Conservation (phyloP, 345 rosid species). For the Gossypium ekmanianum region DNA sequence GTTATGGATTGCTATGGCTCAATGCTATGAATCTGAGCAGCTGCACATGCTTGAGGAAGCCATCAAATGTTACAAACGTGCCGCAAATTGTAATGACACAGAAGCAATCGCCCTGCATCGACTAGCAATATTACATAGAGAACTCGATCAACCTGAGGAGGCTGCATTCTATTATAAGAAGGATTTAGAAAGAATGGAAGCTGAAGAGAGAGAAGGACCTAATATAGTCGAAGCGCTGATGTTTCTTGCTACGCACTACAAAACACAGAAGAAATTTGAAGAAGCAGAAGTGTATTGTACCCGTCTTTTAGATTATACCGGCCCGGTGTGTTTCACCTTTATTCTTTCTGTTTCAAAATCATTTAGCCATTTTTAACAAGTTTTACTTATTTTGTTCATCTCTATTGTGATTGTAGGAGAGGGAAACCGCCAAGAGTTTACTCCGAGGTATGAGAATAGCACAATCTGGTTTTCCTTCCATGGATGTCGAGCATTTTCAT, state of each 20-base stretch:
- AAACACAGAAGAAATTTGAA: constrained; percentile 60
- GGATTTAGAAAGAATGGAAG: constrained; percentile 93
- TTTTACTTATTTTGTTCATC: not conserved
- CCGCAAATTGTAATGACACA: constrained; percentile 69
- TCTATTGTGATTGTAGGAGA: constrained; percentile 55
- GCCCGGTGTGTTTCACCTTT: constrained; percentile 60
- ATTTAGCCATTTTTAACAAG: constrained; percentile 1
- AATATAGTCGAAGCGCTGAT: constrained; percentile 83
- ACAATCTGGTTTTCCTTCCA: constrained; percentile 56
- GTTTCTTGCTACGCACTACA: constrained; percentile 76
- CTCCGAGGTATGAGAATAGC: constrained; percentile 64
- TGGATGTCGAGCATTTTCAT: constrained; percentile 75
- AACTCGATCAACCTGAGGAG: constrained; percentile 71
- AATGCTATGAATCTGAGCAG: constrained; percentile 82
- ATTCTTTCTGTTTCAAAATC: not conserved
- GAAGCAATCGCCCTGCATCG: constrained; percentile 90
- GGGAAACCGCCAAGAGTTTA: constrained; percentile 80
- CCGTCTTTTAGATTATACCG: constrained; percentile 86
- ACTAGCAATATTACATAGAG: constrained; percentile 66
- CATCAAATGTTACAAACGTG: constrained; percentile 86
- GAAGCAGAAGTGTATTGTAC: constrained; percentile 95
- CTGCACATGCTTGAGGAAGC: constrained; percentile 92
- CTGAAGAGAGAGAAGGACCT: constrained; percentile 91
- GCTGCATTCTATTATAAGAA: constrained; percentile 86
- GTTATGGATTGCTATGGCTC: constrained; percentile 97